A percentile compares a stretch with the other conserved stretches of the same genome.
These are phyloP conservation scores for Globisporangium acanthophoron DNA, from an alignment of 352 stramenopile genomes.

Conservation along the genomic window DNA sequence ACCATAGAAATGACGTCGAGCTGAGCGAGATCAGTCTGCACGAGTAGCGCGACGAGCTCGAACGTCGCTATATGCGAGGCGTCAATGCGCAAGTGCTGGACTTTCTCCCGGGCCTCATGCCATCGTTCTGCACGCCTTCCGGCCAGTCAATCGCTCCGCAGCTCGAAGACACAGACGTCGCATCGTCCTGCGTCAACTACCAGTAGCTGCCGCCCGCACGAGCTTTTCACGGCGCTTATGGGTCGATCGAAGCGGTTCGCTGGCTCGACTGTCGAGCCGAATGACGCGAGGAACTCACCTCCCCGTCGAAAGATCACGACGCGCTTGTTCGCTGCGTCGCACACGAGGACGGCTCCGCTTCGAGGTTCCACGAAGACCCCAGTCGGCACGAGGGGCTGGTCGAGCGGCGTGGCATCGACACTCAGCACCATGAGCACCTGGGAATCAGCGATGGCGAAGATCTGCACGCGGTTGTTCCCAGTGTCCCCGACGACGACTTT, in stretches of 20 bases:
- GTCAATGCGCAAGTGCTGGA: too few relatives aligned
- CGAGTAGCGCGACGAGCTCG: constrained; percentile 12
- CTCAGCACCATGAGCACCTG: constrained; percentile 26
- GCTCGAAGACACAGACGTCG: constrained; percentile 11
- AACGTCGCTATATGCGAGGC: background rate
- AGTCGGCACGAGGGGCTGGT: constrained; percentile 30
- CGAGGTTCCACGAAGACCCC: constrained; percentile 36
- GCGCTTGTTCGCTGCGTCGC: constrained; percentile 35
- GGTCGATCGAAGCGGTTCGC: constrained; percentile 41
- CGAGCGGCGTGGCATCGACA: constrained; percentile 34
- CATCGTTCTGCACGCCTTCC: too few relatives aligned
- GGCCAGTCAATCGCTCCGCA: background rate
- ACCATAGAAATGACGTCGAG: constrained; percentile 19
- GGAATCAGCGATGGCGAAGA: constrained; percentile 25
- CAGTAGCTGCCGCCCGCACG: background rate
- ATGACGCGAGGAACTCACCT: constrained; percentile 36
- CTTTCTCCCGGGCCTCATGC: background rate
- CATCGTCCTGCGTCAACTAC: constrained; percentile 5
- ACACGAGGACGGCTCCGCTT: constrained; percentile 43
- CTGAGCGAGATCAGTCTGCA: constrained; percentile 53
- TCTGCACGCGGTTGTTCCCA: constrained; percentile 48
- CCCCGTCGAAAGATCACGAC: constrained; percentile 41
- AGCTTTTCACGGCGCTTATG: constrained; percentile 9
- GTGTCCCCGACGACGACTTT: constrained; percentile 50
- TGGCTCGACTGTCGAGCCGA: constrained; percentile 39